phyloP scores from a whole-genome alignment of 805 yeast genomes.

The Lipomyces kockii region DNA sequence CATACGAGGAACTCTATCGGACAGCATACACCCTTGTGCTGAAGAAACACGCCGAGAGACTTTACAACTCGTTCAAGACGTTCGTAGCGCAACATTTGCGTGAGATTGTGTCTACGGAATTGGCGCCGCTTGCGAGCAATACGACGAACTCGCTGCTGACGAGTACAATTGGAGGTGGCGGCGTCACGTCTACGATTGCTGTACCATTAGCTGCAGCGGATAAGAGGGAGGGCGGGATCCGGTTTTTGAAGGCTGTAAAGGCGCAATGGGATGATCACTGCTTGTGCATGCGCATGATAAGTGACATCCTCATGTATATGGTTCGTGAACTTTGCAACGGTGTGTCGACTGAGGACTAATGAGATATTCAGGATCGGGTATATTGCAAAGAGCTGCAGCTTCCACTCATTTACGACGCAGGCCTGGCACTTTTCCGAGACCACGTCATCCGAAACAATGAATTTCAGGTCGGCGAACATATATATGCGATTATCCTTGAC shows the following conservation, averaged over 20 bases:
- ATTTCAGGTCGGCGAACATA: conserved; percentile 55
- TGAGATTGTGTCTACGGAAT: conserved; percentile 33
- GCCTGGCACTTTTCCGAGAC: conserved; percentile 68
- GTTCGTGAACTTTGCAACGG: conserved; percentile 1
- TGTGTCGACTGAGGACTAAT: background rate
- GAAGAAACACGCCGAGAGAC: conserved; percentile 64
- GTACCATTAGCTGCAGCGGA: conserved; percentile 29
- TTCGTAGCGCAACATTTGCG: conserved; percentile 56
- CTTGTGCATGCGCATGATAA: conserved; percentile 72
- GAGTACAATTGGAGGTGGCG: conserved; percentile 7
- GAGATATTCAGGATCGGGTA: conserved; percentile 62
- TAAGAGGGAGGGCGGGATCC: conserved; percentile 34
- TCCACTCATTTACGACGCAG: conserved; percentile 72
- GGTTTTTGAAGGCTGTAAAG: conserved; percentile 46
- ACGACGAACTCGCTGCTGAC: conserved; percentile 14
- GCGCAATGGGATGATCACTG: conserved; percentile 73
- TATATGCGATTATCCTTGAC: conserved; percentile 56
- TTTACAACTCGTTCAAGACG: conserved; percentile 64
- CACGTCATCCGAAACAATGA: conserved; percentile 57
- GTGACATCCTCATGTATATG: conserved; percentile 84
- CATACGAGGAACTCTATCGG: conserved; percentile 82
- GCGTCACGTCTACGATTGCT: conserved; percentile 20
- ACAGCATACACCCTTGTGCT: conserved; percentile 77
- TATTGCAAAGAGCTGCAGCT: conserved; percentile 71
- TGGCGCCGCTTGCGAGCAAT: conserved; percentile 37